phyloP scores from a whole-genome alignment of 495 filamentous ascomycete species.

The Recurvomyces mirabilis region DNA sequence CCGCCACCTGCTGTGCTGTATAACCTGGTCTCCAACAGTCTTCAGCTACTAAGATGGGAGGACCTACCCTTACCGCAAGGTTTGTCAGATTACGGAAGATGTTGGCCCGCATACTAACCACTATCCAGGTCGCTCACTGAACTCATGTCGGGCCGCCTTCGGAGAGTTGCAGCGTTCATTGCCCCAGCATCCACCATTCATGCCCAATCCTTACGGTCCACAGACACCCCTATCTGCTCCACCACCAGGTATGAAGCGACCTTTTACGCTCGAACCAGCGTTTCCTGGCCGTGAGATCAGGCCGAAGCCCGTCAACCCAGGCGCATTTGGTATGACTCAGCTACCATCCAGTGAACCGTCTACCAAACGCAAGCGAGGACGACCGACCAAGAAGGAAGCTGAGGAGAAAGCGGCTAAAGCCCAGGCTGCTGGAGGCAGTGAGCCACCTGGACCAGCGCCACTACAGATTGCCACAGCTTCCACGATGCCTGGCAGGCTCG shows the following conservation, averaged over 20 bases:
- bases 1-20: constrained; percentile 40
- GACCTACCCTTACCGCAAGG: constrained; percentile 47
- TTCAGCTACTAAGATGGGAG: constrained; percentile 43
- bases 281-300: constrained; percentile 23
- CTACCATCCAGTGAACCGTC: constrained; percentile 22
- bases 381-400: constrained; percentile 31
- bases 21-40: constrained; percentile 38
- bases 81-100: constrained; percentile 20
- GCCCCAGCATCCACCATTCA: constrained; percentile 3
- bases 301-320: constrained; percentile 23
- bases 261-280: constrained; percentile 4
- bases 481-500: constrained; percentile 3
- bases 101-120: not conserved
- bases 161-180: constrained; percentile 17
- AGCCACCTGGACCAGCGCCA: constrained; percentile 11
- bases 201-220: constrained; percentile 7
- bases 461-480: constrained; percentile 5
- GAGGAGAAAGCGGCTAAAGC: constrained; percentile 21
- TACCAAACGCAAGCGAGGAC: constrained; percentile 44
- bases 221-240: constrained; percentile 18
- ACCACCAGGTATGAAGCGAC: constrained; percentile 20
- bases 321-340: constrained; percentile 17
- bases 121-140: constrained; percentile 35
- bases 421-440: constrained; percentile 10
- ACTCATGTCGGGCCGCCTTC: constrained; percentile 30